These are phyloP conservation scores for Globisporangium nagaii DNA, from an alignment of 352 stramenopile genomes.

Conservation along the genomic window DNA sequence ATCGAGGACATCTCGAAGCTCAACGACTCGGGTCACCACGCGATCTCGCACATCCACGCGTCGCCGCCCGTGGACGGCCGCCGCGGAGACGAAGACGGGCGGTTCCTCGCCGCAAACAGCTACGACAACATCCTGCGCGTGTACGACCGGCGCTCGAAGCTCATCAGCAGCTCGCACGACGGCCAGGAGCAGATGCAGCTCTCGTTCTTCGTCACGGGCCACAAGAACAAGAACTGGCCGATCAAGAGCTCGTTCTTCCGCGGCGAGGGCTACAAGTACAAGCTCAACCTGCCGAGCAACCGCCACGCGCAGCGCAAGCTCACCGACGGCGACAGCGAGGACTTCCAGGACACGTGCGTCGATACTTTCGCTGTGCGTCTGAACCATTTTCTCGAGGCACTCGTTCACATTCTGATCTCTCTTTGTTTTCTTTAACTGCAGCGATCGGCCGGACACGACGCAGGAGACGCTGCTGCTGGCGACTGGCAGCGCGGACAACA, in stretches of 20 bases:
- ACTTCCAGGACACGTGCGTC: conserved; percentile 44
- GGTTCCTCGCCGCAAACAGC: conserved; percentile 82
- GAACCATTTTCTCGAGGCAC: background rate
- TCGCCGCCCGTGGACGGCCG: conserved; percentile 62
- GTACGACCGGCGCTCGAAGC: conserved; percentile 78
- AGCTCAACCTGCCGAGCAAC: conserved; percentile 56
- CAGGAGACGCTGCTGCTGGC: conserved; percentile 75
- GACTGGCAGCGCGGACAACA: conserved; percentile 81
- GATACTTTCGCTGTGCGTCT: background rate
- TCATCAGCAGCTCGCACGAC: conserved; percentile 70
- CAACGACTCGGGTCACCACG: conserved; percentile 71
- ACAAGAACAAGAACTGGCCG: conserved; percentile 91
- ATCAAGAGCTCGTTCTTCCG: conserved; percentile 89
- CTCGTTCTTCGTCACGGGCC: conserved; percentile 69
- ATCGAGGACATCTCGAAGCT: conserved; percentile 74
- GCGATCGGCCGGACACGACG: conserved; percentile 36
- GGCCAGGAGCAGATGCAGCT: conserved; percentile 77
- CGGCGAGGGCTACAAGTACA: conserved; percentile 85
- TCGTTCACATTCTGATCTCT: no score
- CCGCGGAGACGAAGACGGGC: conserved; percentile 58
- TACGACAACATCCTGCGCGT: conserved; percentile 89
- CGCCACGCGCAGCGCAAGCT: conserved; percentile 58
- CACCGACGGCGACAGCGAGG: conserved; percentile 71
- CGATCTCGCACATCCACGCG: conserved; percentile 80
- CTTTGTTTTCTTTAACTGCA: background rate